These are phyloP conservation scores for Massospora cicadina DNA, from an alignment of 371 early-diverging fungal genomes.

Conservation along the genomic window DNA sequence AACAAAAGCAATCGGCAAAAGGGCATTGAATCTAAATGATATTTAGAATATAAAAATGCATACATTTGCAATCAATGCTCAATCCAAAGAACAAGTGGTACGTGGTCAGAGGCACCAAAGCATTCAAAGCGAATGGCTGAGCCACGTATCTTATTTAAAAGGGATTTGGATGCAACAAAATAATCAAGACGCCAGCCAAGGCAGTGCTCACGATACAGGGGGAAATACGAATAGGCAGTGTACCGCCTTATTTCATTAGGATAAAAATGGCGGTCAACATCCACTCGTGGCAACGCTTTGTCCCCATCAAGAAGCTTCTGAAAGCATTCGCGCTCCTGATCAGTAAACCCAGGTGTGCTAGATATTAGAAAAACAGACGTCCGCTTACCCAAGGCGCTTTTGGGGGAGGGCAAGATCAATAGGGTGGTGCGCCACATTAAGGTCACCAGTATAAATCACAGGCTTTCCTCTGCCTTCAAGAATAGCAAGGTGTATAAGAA, in stretches of 20 bases:
- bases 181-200: conserved; percentile 85
- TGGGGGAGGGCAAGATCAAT: conserved; percentile 67
- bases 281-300: conserved; percentile 31
- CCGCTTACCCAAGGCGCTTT: conserved; percentile 33
- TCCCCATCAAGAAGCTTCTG: conserved; percentile 28
- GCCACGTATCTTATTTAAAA: conserved; percentile 37
- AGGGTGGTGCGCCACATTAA: conserved; percentile 74
- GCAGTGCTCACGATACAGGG: conserved; percentile 43
- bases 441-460: conserved; percentile 72
- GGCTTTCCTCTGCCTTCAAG: conserved; percentile 50
- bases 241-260: conserved; percentile 50
- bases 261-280: conserved; percentile 57
- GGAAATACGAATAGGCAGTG: conserved; percentile 66
- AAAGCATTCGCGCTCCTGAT: conserved; percentile 65
- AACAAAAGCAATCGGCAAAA: too few species aligned
- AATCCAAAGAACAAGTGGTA: conserved; percentile 50
- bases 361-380: background rate
- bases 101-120: conserved; percentile 85
- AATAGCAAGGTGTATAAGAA: conserved; percentile 42
- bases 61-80: conserved; percentile 15
- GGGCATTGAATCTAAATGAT: too few species aligned
- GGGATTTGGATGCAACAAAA: conserved; percentile 47
- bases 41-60: too few species aligned
- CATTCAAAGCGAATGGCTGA: conserved; percentile 53
- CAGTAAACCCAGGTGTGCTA: conserved; percentile 67